Base-by-base conservation (phyloP, 2,329 filamentous ascomycete genomes). In the Epichloe coenophiala region DNA sequence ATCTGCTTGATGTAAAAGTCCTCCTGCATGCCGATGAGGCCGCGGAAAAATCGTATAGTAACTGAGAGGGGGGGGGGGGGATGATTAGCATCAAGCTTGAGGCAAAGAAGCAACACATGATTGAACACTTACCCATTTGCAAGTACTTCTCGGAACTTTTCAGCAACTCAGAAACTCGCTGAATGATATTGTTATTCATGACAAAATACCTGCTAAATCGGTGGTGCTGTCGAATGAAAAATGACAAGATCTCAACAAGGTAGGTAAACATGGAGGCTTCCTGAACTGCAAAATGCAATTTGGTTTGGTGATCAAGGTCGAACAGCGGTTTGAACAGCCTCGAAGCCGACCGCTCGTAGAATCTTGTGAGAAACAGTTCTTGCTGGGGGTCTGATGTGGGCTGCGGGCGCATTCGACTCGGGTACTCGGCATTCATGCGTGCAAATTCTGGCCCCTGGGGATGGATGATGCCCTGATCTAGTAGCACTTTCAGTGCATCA, bases 41-140 rank as follows among this genome's bases (percentile, higher is more conserved):
- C 87, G 36, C 91, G 86, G 71, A 97, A 91, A 69, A 95, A 96
- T 63, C 95, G 93, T 57, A 98, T 78, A 5, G 90, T 88, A 59
- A 88, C 87, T 90, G 51, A 33, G 12, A 13, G n/a, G n/a, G n/a
- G n/a, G n/a, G n/a, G n/a, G 21, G 13, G 1, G 15, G 35, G 13
- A 19, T 45, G 23, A 42, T 48, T 37, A 51, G 44, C 21, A n/a
- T 7, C 19, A 23, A 8, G 4, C 35, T 38, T 46, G 33, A 9
- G 1, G 3, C 7, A 31, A 23, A 44, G 11, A 45, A 27, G 11
- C 15, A 21, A 51, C 12, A 21, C 11, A 21, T 38, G 33, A 23
- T 4, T 21, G 43, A 5, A 39, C 35, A n/a, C 83, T 67, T 71
- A 90, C 86, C 86, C 42, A 98, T 78, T 67, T 91, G 90, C 56